phyloP scores from a whole-genome alignment of 208 protist species.

The Wallacemonas sp. region DNA sequence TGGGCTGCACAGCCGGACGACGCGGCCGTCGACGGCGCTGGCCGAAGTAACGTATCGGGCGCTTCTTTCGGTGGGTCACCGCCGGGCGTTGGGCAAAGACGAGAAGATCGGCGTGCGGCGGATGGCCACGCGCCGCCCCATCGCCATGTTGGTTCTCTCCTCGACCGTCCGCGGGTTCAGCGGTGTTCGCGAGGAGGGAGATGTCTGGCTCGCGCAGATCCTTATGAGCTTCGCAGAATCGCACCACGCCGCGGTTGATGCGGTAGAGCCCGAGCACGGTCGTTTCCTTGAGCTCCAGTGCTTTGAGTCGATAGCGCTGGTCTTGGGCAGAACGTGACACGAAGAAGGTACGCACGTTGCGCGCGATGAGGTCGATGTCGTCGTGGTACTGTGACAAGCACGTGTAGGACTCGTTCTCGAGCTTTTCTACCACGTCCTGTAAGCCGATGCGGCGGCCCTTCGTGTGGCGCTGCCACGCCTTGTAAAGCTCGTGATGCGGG shows the following conservation, averaged over 20 bases:
- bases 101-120: conserved; percentile 1
- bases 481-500: conserved; percentile 36
- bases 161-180: background rate
- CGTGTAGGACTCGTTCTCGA: conserved; percentile 75
- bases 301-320: conserved; percentile 64
- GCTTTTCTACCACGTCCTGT: conserved; percentile 64
- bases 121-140: background rate
- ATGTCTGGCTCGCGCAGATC: conserved; percentile 48
- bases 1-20: background rate
- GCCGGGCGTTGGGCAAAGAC: conserved; percentile 25
- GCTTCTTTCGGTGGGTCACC: background rate
- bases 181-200: background rate
- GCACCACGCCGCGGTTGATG: conserved; percentile 68
- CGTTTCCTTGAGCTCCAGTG: conserved; percentile 78
- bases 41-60: conserved; percentile 19
- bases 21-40: conserved; percentile 33
- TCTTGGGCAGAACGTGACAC: conserved; percentile 44
- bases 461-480: conserved; percentile 66
- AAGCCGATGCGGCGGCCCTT: conserved; percentile 48
- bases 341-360: conserved; percentile 84
- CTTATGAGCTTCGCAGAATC: conserved; percentile 76
- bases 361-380: conserved; percentile 75
- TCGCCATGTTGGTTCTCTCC: background rate
- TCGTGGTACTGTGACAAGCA: conserved; percentile 87
- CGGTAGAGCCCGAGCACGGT: conserved; percentile 80